A percentile compares a stretch with the other conserved stretches of the same genome.
These are phyloP conservation scores for Sphaerulina populicola DNA, from an alignment of 2,329 filamentous ascomycete species.

Conservation along the genomic window DNA sequence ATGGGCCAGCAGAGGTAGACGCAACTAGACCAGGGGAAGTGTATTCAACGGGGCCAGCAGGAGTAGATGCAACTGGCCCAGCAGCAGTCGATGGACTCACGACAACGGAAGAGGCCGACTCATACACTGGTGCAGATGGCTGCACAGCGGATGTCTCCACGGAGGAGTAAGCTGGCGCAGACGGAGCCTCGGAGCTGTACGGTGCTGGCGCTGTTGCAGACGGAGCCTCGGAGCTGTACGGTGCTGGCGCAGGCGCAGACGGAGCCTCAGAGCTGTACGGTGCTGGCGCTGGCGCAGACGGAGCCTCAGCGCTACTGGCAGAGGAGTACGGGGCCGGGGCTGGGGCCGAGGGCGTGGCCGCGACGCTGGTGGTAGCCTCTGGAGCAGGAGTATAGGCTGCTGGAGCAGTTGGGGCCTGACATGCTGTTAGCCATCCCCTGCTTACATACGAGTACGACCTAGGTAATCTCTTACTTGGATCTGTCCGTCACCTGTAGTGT, in stretches of 20 bases:
- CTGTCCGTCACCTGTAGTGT: slow-evolving; percentile 13
- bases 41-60: slow-evolving; percentile 6
- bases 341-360: not conserved
- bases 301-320: slow-evolving; percentile 4
- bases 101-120: not conserved
- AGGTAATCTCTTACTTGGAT: slow-evolving; percentile 9
- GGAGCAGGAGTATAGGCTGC: slow-evolving; percentile 5
- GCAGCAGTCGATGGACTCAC: not conserved
- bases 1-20: slow-evolving; percentile 9
- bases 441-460: not conserved
- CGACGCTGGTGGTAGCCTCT: slow-evolving; percentile 3
- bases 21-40: slow-evolving; percentile 7
- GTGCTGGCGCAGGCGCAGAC: too few species aligned
- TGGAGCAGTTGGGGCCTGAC: slow-evolving; percentile 13
- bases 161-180: slow-evolving; percentile 9
- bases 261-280: slow-evolving; percentile 4
- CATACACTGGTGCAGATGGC: slow-evolving; percentile 8
- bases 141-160: slow-evolving; percentile 5
- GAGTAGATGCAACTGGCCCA: not conserved
- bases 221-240: not conserved
- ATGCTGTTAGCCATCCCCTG: not conserved
- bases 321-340: slow-evolving; percentile 10
- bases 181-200: not conserved
- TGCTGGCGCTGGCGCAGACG: not conserved
- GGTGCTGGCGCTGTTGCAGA: too few species aligned